phyloP scores from a whole-genome alignment of 306 rosid genomes.

The Glycyrrhiza uralensis region DNA sequence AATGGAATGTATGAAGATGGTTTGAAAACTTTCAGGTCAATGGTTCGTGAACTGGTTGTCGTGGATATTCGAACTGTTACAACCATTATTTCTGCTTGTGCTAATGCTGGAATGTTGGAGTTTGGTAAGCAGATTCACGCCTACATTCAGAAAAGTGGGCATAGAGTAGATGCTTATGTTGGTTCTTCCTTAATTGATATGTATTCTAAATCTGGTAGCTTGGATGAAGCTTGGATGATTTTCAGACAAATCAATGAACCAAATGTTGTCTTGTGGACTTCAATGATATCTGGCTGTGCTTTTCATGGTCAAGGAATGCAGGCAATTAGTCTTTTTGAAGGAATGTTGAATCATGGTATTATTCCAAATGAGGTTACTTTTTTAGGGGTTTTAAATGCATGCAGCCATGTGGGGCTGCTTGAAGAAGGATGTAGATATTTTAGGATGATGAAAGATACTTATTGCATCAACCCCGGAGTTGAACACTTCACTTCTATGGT shows the following conservation, averaged over 20 bases:
- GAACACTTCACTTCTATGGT: slow-evolving; percentile 87
- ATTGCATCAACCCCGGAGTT: slow-evolving; percentile 53
- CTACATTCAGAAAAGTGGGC: slow-evolving; percentile 58
- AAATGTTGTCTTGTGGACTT: slow-evolving; percentile 72
- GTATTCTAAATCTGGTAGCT: slow-evolving; percentile 84
- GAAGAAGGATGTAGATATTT: slow-evolving; percentile 70
- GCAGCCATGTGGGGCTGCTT: slow-evolving; percentile 78
- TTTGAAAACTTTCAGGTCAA: slow-evolving; percentile 52
- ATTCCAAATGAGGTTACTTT: slow-evolving; percentile 79
- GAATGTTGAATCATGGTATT: slow-evolving; percentile 54
- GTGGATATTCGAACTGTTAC: slow-evolving; percentile 68
- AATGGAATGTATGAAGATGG: slow-evolving; percentile 63
- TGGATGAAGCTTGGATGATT: slow-evolving; percentile 53
- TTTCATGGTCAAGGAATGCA: slow-evolving; percentile 69
- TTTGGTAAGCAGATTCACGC: slow-evolving; percentile 73
- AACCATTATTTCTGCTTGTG: slow-evolving; percentile 70
- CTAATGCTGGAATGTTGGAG: slow-evolving; percentile 52
- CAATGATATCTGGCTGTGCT: slow-evolving; percentile 76
- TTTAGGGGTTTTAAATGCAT: slow-evolving; percentile 74
- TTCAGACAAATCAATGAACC: slow-evolving; percentile 45
- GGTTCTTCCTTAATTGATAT: slow-evolving; percentile 73
- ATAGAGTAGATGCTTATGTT: slow-evolving; percentile 51
- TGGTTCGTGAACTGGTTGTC: slow-evolving; percentile 48
- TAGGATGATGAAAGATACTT: slow-evolving; percentile 70
- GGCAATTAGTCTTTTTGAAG: slow-evolving; percentile 57